Base-by-base conservation (phyloP, 768 basidiomycete genomes). In the Boletus coccyginus region DNA sequence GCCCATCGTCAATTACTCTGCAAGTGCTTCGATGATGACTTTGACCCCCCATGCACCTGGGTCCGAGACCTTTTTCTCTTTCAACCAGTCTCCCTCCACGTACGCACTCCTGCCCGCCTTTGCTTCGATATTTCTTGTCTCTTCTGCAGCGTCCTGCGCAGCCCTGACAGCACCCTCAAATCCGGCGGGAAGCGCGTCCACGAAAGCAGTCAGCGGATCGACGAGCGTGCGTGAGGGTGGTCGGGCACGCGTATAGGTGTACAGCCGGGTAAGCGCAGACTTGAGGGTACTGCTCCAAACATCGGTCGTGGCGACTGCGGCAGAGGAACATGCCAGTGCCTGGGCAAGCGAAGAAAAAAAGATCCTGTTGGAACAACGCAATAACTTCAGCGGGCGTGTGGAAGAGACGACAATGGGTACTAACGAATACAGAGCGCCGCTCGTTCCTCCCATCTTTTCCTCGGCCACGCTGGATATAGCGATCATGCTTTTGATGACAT, bases 21-120 rank as follows among this genome's bases (percentile, higher is more conserved):
- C 55, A 42, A 90, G 70, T 40, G 77, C 82, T 67, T 89, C 82
- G 55, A 93, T 62, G 54, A 92, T 82, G 10, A 80, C 78, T 65
- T 87, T 89, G 53, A 96, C 84, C 44, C 92, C 93, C 90, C 92
- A 93, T 32, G 94, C 94, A 38, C 94, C 94, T 0, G 94, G 93
- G 73, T 98, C 94, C 3, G 92, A 74, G 21, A 91, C 78, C 39
- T 74, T 77, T 69, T 87, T 78, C 52, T 78, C 73, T 67, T 75
- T 83, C 52, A 95, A 74, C 61, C 83, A 74, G 41, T 82, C 79
- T 16, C 84, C 80, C 58, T 87, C 89, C 39, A 96, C 83, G 73
- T 98, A 98, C 3, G 90, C 90, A 62, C 90, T 93, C 61, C 94
- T 75, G 5, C 94, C 94, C 3, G 89, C 93, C 74, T 88, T 93